Evolutionary conservation across 768 basidiomycete species (phyloP).

Genomic region (Dendrothele bispora): DNA sequence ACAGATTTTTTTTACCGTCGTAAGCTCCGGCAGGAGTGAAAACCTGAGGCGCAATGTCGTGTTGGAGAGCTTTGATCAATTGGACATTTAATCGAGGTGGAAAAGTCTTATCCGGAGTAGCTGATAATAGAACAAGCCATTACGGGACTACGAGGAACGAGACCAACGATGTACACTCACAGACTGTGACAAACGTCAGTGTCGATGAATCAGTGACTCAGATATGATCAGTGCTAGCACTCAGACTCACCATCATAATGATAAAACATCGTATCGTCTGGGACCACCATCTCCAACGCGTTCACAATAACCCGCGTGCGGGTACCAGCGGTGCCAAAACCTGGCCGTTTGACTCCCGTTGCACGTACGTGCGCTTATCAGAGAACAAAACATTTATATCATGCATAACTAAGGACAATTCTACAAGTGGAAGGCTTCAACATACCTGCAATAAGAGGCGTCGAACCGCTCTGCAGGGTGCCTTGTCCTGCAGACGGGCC

Average conservation of each 20-base stretch:
- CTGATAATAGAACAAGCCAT: constrained; percentile 47
- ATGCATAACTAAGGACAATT: too few species aligned
- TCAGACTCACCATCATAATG: constrained; percentile 67
- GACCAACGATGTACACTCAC: constrained; percentile 30
- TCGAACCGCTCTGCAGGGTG: too few species aligned
- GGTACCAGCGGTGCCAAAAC: constrained; percentile 52
- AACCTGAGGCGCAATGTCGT: constrained; percentile 36
- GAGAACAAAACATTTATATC: too few species aligned
- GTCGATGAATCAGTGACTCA: too few species aligned
- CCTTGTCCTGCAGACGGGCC: too few species aligned
- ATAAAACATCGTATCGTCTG: constrained; percentile 58
- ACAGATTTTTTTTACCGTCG: constrained; percentile 63
- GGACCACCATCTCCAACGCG: constrained; percentile 50
- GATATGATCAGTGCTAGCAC: not conserved
- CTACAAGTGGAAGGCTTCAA: too few species aligned
- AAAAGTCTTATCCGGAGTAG: constrained; percentile 54
- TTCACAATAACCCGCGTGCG: constrained; percentile 41
- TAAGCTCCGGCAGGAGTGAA: constrained; percentile 55
- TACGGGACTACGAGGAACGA: not conserved
- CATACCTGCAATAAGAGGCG: too few species aligned
- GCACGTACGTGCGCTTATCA: constrained; percentile 38
- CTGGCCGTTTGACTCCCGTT: constrained; percentile 63
- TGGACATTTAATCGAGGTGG: constrained; percentile 49
- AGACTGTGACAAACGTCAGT: constrained; percentile 42
- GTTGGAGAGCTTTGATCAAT: constrained; percentile 48